Base-by-base conservation (phyloP, 495 filamentous ascomycete genomes). In the Penicillium longicatenatum region DNA sequence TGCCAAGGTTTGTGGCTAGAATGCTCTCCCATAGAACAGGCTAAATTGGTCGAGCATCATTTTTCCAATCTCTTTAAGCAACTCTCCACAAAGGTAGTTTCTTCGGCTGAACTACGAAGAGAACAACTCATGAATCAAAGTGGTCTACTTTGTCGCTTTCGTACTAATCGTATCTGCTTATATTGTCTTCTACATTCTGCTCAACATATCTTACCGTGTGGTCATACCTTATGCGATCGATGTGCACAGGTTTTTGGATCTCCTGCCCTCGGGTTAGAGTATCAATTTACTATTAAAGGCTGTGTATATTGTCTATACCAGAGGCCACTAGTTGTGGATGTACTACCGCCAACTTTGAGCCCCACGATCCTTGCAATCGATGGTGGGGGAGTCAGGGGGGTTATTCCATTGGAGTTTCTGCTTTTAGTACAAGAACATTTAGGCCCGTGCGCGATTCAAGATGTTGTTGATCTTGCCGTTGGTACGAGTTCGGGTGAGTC, bases 291-390 rank as follows among this genome's bases (percentile, higher is more conserved):
- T 1, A 33, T 71, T 3, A 48, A 53, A 4, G 54, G 53, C 11
- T 68, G 54, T 47, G 50, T 70, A 0, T 61, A 66, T 35, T 67
- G 57, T 43, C 46, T 59, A 4, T 62, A 57, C 5, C 24, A 53
- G 10, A 37, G 50, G 6, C 53, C 52, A 5, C 21, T 73, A 14
- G 44, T 59, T 2, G 60, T 70, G 2, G 62, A 67, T 30, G 21
- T 73, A 9, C 65, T 76, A 31, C 72, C 68, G 1, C 66, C 65
- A 2, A 76, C 69, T 1, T 62, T 69, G 22, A 69, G 66, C n/a
- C 63, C 66, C 1, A 49, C 59, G 19, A 66, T 78, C 10, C 59
- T 78, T 9, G 67, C 70, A 35, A 68, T 78, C 45, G 69, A 78
- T 49, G 62, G 70, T 24, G 66, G 69, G 14, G 65, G 70, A 1